Percentiles rank a stretch among this genome's conserved stretches.
Conservation (phyloP, 768 basidiomycete species). For the Agaricus blazei region DNA sequence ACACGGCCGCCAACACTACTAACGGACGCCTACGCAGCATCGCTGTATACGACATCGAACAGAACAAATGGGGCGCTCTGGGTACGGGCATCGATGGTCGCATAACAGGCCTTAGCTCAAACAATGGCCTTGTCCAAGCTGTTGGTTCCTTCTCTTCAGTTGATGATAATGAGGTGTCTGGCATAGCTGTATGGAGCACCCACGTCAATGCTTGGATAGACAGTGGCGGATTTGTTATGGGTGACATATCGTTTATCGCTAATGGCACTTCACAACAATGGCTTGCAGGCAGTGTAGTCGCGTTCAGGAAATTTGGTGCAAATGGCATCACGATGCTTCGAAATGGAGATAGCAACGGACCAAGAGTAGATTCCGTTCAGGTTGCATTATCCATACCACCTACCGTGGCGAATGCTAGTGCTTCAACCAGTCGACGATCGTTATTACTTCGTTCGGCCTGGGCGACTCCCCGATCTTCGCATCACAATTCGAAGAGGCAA, state of each 20-base stretch:
- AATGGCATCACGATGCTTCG: conserved; percentile 76
- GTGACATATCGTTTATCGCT: conserved; percentile 63
- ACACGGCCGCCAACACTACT: conserved; percentile 52
- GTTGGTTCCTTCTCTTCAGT: conserved; percentile 71
- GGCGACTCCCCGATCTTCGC: conserved; percentile 43
- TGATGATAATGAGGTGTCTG: conserved; percentile 31
- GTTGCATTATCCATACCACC: conserved; percentile 45
- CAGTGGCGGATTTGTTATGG: conserved; percentile 68
- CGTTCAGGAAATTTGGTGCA: conserved; percentile 62
- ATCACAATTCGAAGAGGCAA: conserved; percentile 49
- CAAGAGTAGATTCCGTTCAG: conserved; percentile 56
- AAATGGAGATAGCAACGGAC: conserved; percentile 53
- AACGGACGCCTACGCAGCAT: conserved; percentile 52
- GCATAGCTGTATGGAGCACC: conserved; percentile 76
- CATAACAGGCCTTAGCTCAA: conserved; percentile 57
- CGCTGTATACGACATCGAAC: conserved; percentile 65
- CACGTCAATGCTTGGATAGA: conserved; percentile 60
- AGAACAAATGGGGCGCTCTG: conserved; percentile 63
- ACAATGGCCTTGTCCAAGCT: conserved; percentile 50
- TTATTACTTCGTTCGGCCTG: conserved; percentile 33
- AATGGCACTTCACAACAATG: conserved; percentile 64
- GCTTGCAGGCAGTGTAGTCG: conserved; percentile 61
- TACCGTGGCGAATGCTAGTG: conserved; percentile 22
- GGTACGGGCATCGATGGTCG: conserved; percentile 71
- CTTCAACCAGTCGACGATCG: conserved; percentile 34